These are phyloP conservation scores for Daedaleopsis sinensis DNA, from an alignment of 768 basidiomycete species.

Conservation along the genomic window DNA sequence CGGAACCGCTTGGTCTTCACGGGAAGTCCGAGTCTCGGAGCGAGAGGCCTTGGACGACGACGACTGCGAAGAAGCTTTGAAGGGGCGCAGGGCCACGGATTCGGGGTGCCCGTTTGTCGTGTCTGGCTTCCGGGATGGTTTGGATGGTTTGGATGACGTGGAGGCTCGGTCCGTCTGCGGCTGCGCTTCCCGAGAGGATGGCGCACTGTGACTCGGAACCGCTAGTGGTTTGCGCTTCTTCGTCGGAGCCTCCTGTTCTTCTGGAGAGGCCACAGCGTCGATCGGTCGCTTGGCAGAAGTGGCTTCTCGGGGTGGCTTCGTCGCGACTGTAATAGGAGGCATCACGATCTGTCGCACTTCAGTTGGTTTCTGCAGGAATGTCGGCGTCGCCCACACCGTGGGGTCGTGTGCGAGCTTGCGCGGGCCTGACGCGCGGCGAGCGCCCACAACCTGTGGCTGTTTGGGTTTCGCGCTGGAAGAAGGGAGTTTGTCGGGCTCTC, in stretches of 20 bases:
- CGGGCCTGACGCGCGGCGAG: neutral
- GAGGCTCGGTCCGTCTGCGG: neutral
- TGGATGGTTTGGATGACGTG: neutral
- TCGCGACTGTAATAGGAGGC: too few species aligned
- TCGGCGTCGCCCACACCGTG: conserved; percentile 17
- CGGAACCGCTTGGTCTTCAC: neutral
- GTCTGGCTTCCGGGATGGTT: neutral
- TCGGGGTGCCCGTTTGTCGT: neutral
- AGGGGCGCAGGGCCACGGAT: conserved; percentile 7
- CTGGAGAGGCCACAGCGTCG: neutral
- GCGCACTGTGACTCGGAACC: neutral
- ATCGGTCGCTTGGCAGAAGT: neutral
- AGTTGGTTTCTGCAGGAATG: conserved; percentile 16
- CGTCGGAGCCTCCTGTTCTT: conserved; percentile 1
- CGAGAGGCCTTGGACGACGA: conserved; percentile 2
- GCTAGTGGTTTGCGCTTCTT: conserved; percentile 11
- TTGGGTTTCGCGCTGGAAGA: neutral
- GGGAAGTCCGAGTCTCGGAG: neutral
- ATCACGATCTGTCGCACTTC: neutral
- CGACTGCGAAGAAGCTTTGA: conserved; percentile 11
- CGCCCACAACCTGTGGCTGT: neutral
- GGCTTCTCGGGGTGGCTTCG: neutral
- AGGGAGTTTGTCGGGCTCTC: neutral
- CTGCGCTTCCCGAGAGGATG: neutral
- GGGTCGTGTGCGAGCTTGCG: conserved; percentile 20